Evolutionary conservation across 2,329 filamentous ascomycete genomes (phyloP).

Genomic region (Paracorniculantispora psalliotae): DNA sequence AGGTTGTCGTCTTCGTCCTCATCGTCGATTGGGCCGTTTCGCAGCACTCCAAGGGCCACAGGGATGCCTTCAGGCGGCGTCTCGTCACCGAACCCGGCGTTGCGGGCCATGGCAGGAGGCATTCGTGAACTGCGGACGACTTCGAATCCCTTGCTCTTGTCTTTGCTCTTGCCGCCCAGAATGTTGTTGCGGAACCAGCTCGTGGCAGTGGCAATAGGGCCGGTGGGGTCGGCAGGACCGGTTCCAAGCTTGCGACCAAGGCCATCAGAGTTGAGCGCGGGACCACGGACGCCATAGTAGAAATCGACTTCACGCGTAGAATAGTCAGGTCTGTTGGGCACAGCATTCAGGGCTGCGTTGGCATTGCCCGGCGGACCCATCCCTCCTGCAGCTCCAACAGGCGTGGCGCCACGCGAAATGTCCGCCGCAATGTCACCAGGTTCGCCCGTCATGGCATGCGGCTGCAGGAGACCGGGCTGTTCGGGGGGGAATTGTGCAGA

Average conservation of each 20-base stretch:
- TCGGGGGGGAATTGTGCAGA: constrained; percentile 26
- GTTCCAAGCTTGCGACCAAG: constrained; percentile 84
- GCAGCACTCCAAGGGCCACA: constrained; percentile 56
- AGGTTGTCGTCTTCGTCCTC: constrained; percentile 48
- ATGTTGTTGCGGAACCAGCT: constrained; percentile 80
- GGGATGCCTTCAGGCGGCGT: constrained; percentile 63
- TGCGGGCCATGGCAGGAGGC: constrained; percentile 61
- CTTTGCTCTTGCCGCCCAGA: constrained; percentile 84
- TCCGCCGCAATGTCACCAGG: constrained; percentile 36
- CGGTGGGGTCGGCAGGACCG: constrained; percentile 89
- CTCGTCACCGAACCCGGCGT: constrained; percentile 55
- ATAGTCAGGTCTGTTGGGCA: constrained; percentile 70
- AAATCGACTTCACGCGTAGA: constrained; percentile 93
- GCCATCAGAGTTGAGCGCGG: constrained; percentile 75
- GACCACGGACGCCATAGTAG: constrained; percentile 89
- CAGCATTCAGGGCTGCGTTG: constrained; percentile 33
- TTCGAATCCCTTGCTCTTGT: constrained; percentile 94
- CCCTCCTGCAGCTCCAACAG: constrained; percentile 32
- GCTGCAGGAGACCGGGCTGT: constrained; percentile 34
- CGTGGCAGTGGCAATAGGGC: constrained; percentile 80
- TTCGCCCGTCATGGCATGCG: constrained; percentile 29
- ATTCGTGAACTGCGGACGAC: constrained; percentile 87
- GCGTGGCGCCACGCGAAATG: constrained; percentile 39
- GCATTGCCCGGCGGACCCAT: background rate
- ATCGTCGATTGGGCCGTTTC: constrained; percentile 59